Evolutionary conservation across 2,329 filamentous ascomycete genomes (phyloP), one percentile per base, ranked within the genome.

Genomic region (Penicillium sp.): DNA sequence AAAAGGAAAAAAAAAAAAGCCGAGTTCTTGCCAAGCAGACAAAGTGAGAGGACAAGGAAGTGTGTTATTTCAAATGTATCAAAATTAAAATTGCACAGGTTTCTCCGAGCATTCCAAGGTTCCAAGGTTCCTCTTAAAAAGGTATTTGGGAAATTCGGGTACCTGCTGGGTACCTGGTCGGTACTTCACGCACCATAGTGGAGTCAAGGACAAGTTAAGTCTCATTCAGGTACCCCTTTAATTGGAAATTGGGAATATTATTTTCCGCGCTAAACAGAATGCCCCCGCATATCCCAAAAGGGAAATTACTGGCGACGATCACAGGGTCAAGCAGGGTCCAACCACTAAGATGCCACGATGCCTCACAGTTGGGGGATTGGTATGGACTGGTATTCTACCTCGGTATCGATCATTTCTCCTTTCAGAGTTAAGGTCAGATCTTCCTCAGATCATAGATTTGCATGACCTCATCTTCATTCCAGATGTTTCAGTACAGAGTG

Each of bases 281-380:
- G 56, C 56, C 56, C 52, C 63, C 60, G 60, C 60, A 62, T 60
- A 49, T 2, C 5, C 55, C 0, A 43, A 59, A 49, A 0, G 2
- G 54, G 63, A 6, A 61, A 55, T 32, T 43, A 29, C n/a, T 50
- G 54, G 14, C 57, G 57, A 40, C 18, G 57, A 65, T 64, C 63
- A 53, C 58, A 61, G 54, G 59, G 32, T 31, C 42, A 53, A 45
- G 45, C 53, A 61, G 60, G 58, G 46, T 34, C 57, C 55, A 59
- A 35, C 61, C 60, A 61, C 53, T 63, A 32, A 60, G 8, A 32
- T n/a, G 18, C 24, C 24, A 29, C 31, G 22, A 16, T 43, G 40
- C 40, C 40, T 43, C 40, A 43, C 22, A 42, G 22, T 16, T 16
- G 14, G 6, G 6, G 18, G 13, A 8, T 22, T 13, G 37, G 18